phyloP scores from a whole-genome alignment of 2,329 filamentous ascomycete genomes.

The Cladosporium sp. region DNA sequence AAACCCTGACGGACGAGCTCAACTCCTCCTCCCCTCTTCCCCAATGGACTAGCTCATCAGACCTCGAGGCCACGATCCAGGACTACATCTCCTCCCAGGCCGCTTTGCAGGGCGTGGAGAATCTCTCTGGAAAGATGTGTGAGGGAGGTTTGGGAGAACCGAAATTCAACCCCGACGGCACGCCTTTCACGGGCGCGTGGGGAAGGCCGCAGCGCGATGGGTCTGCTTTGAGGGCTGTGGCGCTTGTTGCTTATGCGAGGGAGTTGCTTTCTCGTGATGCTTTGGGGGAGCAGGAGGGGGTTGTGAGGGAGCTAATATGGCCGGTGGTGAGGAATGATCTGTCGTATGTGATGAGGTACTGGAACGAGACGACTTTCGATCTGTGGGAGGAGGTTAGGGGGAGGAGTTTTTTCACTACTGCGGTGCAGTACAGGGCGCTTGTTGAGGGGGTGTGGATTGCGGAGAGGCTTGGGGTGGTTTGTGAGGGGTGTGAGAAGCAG shows the following conservation, averaged over 20 bases:
- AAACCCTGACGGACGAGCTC: conserved; percentile 64
- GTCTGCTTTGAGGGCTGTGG: conserved; percentile 69
- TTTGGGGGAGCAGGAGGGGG: too few relatives aligned
- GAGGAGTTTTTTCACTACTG: conserved; percentile 74
- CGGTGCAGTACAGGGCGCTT: conserved; percentile 62
- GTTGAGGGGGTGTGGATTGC: conserved; percentile 66
- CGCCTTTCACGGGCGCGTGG: conserved; percentile 52
- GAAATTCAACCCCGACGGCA: conserved; percentile 65
- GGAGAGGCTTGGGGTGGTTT: conserved; percentile 55
- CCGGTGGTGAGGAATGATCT: conserved; percentile 74
- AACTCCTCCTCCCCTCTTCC: too few relatives aligned
- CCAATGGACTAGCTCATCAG: too few relatives aligned
- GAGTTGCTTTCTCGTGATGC: conserved; percentile 53
- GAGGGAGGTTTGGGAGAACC: conserved; percentile 62
- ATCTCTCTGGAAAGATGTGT: conserved; percentile 60
- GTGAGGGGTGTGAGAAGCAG: conserved; percentile 57
- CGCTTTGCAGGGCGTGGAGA: conserved; percentile 60
- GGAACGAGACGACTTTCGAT: conserved; percentile 61
- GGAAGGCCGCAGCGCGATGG: conserved; percentile 77
- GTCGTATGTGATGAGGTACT: conserved; percentile 67
- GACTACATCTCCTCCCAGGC: conserved; percentile 67
- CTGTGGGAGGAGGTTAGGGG: conserved; percentile 79
- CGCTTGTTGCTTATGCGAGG: conserved; percentile 67
- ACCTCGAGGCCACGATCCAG: conserved; percentile 58
- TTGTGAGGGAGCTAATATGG: conserved; percentile 59